These are phyloP conservation scores for Citropsis articulata DNA, from an alignment of 345 rosid genomes.

Conservation along the genomic window DNA sequence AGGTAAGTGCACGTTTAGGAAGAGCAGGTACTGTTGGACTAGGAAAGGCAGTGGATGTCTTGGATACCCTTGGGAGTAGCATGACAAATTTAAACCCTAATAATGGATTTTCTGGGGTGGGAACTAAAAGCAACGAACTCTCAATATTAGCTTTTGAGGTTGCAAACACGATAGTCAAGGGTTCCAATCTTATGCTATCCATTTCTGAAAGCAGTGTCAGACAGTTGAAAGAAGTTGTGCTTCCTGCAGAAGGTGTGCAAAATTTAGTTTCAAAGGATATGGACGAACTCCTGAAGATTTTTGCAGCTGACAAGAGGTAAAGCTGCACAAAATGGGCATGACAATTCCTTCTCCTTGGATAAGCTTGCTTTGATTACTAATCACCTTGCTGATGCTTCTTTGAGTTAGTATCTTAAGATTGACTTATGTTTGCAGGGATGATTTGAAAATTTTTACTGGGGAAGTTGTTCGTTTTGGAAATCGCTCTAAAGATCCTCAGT, in stretches of 20 bases:
- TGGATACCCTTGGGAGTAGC: constrained; percentile 91
- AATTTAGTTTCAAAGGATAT: constrained; percentile 70
- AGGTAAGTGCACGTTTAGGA: constrained; percentile 65
- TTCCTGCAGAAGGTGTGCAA: constrained; percentile 74
- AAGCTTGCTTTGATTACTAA: neutral
- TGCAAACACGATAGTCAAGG: constrained; percentile 86
- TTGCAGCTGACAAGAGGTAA: constrained; percentile 83
- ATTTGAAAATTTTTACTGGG: constrained; percentile 69
- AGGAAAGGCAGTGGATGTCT: constrained; percentile 76
- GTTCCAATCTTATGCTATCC: constrained; percentile 79
- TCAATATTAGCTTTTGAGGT: constrained; percentile 85
- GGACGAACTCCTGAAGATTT: constrained; percentile 62
- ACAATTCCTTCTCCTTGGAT: constrained; percentile 3
- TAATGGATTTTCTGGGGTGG: constrained; percentile 68
- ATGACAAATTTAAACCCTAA: constrained; percentile 69
- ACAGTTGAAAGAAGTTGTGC: constrained; percentile 59
- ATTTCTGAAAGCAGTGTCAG: constrained; percentile 55
- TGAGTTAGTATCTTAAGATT: neutral
- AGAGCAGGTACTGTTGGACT: constrained; percentile 67
- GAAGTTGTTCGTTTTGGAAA: constrained; percentile 97
- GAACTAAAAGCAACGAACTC: constrained; percentile 69
- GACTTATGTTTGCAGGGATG: constrained; percentile 55
- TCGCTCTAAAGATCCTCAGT: constrained; percentile 88
- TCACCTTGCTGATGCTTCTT: constrained; percentile 3
- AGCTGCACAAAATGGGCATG: neutral